Base-by-base conservation (phyloP, 148 eudicot species). In the Camellia sinensis region DNA sequence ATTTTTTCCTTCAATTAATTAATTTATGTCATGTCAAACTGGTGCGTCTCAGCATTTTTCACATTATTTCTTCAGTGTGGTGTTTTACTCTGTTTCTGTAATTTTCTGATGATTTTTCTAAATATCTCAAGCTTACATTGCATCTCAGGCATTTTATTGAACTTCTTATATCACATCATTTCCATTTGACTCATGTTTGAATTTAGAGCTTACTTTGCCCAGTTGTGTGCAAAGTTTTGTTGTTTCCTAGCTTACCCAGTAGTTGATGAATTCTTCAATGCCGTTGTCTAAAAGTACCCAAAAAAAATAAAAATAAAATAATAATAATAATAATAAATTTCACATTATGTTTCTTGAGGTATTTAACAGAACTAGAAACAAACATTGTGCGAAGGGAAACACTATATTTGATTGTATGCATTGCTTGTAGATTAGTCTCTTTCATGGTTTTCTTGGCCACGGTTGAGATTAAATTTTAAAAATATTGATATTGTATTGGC, bases 51-150 rank as follows among this genome's bases (percentile, higher is more conserved):
- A n/a, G n/a, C n/a, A n/a, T n/a, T n/a, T n/a, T n/a, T n/a, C n/a
- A n/a, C n/a, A n/a, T n/a, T n/a, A n/a, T n/a, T n/a, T n/a, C n/a
- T n/a, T n/a, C n/a, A n/a, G n/a, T n/a, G n/a, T n/a, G n/a, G n/a
- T n/a, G n/a, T n/a, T n/a, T 90, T 53, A 0, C 13, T 52, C 53
- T 48, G 15, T 45, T 45, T 75, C 56, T 44, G 41, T 59, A 59
- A 43, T 40, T 1, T 61, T n/a, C 56, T 54, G 13, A 21, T 8
- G 18, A 53, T 53, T n/a, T 22, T 73, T 15, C 29, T 13, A 22
- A 13, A 37, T 74, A 3, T 10, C 17, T 40, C 13, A 19, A 19
- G 40, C 57, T 52, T 13, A 29, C 45, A 40, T 37, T 56, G 65
- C 65, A 40, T 44, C 17, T 43, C 46, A 3, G 64, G 50, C 15